Base-by-base conservation (phyloP, 108 stramenopile genomes). In the Licmophora abbreviata region DNA sequence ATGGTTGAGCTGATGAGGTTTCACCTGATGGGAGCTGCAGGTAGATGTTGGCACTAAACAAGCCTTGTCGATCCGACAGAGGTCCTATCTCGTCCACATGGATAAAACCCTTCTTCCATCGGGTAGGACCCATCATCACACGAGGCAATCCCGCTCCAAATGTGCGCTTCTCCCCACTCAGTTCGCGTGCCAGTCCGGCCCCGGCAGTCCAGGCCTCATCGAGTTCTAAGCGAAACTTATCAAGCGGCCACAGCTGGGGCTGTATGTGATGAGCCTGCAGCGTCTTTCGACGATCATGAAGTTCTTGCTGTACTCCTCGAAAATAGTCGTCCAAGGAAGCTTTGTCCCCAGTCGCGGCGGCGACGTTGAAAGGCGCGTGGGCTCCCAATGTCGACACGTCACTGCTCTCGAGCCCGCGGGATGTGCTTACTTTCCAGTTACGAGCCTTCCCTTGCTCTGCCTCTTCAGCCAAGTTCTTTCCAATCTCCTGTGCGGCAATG, bases 41-140 rank as follows among this genome's bases (percentile, higher is more conserved):
- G 63, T 97, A 97, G 0, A 95, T 71, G 41, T 97, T 97, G 11
- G 93, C 96, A 59, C 84, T 86, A 59, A 95, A 95, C 12, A 86
- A 67, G 20, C 96, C 96, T 18, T 66, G 45, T 8, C 30, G 38
- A 3, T 52, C 22, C 24, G 63, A 41, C 29, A 94, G 58, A 14
- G 90, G 88, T 1, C 81, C 87, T 42, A 95, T 48, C 52, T 94
- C 91, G 58, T 97, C 94, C 21, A 93, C 93, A 61, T 95, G 96
- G 28, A 93, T 72, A 48, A 88, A 93, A 4, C 93, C 96, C 18
- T 69, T 67, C 44, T 76, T 74, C 90, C 92, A 95, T 15, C 89
- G 60, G 6, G 93, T 88, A 17, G 95, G 95, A 12, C 93, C 94
- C 35, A 68, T 58, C 95, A 95, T 95, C 23, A 97, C 55, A 4